phyloP scores from a whole-genome alignment of 768 basidiomycete genomes.

The Agrocybe praecox region DNA sequence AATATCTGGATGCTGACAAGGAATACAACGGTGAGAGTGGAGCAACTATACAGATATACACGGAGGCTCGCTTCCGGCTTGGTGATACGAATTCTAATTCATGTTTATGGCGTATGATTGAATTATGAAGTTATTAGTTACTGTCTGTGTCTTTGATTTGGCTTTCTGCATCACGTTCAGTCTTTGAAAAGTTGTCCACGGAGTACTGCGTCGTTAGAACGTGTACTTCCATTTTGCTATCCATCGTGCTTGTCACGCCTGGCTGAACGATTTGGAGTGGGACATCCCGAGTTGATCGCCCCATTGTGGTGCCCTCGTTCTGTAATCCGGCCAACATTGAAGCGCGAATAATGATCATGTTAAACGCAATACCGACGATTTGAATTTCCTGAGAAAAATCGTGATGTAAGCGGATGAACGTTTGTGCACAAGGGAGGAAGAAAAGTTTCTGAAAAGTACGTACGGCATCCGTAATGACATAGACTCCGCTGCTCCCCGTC shows the following conservation, averaged over 20 bases:
- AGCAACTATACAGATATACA: too few relatives aligned
- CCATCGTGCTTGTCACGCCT: background rate
- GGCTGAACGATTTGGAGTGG: slow-evolving; percentile 1
- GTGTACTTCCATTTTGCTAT: slow-evolving; percentile 1
- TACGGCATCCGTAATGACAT: slow-evolving; percentile 24
- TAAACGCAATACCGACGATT: slow-evolving; percentile 28
- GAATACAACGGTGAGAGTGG: too few relatives aligned
- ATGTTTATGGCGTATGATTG: too few relatives aligned
- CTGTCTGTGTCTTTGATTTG: slow-evolving; percentile 34
- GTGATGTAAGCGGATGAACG: too few relatives aligned
- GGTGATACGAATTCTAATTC: too few relatives aligned
- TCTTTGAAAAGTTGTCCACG: background rate
- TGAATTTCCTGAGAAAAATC: slow-evolving; percentile 16
- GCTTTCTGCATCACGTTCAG: slow-evolving; percentile 8
- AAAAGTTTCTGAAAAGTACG: background rate
- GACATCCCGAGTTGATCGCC: background rate
- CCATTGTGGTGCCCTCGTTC: background rate
- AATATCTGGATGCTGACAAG: too few relatives aligned
- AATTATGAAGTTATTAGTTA: too few relatives aligned
- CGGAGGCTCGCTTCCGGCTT: too few relatives aligned
- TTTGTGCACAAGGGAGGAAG: background rate
- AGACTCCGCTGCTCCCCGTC: slow-evolving; percentile 22
- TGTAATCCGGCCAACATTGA: background rate
- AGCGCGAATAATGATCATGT: slow-evolving; percentile 29
- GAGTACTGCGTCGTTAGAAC: background rate